Conservation (phyloP, 2,329 filamentous ascomycete species). For the Lasiodiplodia hormozganensis region DNA sequence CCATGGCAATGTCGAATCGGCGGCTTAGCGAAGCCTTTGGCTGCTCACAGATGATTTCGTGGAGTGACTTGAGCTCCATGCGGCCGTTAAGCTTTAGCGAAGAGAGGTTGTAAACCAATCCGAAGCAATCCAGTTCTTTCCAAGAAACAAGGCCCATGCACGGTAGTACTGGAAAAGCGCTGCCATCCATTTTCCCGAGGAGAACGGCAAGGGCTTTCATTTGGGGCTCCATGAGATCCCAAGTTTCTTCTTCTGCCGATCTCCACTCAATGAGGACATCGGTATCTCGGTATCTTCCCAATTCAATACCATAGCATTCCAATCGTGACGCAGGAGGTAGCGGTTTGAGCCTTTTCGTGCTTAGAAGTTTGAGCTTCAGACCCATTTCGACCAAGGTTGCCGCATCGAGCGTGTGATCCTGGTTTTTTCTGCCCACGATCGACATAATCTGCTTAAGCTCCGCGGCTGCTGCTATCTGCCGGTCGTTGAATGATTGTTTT, state of each 20-base stretch:
- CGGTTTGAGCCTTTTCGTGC: background rate
- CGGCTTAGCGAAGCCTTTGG: background rate
- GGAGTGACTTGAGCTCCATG: background rate
- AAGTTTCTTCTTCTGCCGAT: background rate
- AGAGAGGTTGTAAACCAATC: background rate
- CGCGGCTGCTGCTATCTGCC: conserved; percentile 8
- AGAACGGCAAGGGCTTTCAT: conserved; percentile 9
- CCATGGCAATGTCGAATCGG: background rate
- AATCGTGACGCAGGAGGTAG: background rate
- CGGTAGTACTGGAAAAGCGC: background rate
- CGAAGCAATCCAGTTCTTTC: conserved; percentile 6
- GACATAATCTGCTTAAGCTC: conserved; percentile 15
- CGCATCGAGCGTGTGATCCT: background rate
- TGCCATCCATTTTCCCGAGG: background rate
- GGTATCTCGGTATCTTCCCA: background rate
- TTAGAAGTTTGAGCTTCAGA: background rate
- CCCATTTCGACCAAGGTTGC: background rate
- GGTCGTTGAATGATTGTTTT: background rate
- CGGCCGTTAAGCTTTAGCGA: background rate
- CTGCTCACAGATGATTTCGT: background rate
- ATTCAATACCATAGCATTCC: conserved; percentile 6
- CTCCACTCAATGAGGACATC: conserved; percentile 21
- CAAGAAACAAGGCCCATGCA: background rate
- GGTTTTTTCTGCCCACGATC: background rate
- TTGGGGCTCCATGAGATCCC: background rate